Evolutionary conservation across 2,329 filamentous ascomycete genomes (phyloP).

Genomic region (Talaromyces sp.): DNA sequence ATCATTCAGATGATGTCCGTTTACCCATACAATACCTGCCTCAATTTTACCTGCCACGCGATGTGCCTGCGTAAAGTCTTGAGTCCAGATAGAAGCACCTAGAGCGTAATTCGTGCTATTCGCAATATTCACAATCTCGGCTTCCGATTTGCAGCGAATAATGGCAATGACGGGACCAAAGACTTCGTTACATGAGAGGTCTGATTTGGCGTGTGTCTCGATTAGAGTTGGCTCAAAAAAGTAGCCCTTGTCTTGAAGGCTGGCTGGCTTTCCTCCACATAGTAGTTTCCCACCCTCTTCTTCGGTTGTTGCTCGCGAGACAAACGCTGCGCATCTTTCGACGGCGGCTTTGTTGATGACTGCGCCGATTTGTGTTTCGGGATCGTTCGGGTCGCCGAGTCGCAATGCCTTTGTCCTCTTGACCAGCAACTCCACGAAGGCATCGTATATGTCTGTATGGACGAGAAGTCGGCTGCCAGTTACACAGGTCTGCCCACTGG

Average conservation of each 20-base stretch:
- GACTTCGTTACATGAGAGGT: conserved; percentile 41
- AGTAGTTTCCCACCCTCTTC: conserved; percentile 41
- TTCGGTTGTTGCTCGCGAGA: conserved; percentile 30
- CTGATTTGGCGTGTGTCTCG: conserved; percentile 27
- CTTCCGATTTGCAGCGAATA: conserved; percentile 46
- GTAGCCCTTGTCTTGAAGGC: conserved; percentile 54
- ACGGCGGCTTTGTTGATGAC: conserved; percentile 50
- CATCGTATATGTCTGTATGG: conserved; percentile 43
- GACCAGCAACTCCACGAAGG: conserved; percentile 37
- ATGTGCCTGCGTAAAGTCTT: conserved; percentile 48
- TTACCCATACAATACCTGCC: conserved; percentile 48
- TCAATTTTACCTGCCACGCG: conserved; percentile 48
- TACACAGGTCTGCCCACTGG: conserved; percentile 56
- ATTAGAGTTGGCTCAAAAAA: conserved; percentile 50
- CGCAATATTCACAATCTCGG: conserved; percentile 46
- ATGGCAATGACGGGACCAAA: conserved; percentile 54
- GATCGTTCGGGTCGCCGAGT: conserved; percentile 57
- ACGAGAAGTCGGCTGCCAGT: conserved; percentile 55
- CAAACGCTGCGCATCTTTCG: conserved; percentile 44
- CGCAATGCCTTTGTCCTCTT: conserved; percentile 51
- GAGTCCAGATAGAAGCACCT: conserved; percentile 51
- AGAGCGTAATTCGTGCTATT: conserved; percentile 52
- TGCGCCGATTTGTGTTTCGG: conserved; percentile 61
- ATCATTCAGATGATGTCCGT: conserved; percentile 66
- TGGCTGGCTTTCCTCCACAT: conserved; percentile 47